Percentiles rank a stretch among this genome's conserved stretches.
Evolutionary conservation across 2,329 filamentous ascomycete genomes (phyloP).

Genomic region (Diaporthe batatas): DNA sequence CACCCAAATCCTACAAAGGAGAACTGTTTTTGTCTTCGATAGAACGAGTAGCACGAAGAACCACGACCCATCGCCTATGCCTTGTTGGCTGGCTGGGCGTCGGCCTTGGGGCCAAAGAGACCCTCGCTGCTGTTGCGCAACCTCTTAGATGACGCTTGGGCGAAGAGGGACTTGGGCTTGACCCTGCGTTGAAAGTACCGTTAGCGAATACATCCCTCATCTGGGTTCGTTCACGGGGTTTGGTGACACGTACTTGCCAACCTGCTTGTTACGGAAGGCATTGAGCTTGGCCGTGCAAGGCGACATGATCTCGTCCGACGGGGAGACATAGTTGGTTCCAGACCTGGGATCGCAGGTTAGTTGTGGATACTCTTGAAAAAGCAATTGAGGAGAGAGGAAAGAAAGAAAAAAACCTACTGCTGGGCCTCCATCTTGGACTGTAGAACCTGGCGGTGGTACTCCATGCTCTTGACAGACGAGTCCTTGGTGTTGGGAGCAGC

Average conservation of each 20-base stretch:
- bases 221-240: not conserved
- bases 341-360: constrained; percentile 34
- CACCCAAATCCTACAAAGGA: constrained; percentile 36
- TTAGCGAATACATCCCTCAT: not conserved
- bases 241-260: constrained; percentile 74
- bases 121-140: constrained; percentile 59
- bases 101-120: constrained; percentile 51
- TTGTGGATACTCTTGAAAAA: not conserved
- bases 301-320: constrained; percentile 91
- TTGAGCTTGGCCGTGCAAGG: constrained; percentile 87
- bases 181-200: constrained; percentile 56
- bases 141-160: constrained; percentile 74
- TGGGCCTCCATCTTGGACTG: constrained; percentile 78
- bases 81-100: constrained; percentile 34
- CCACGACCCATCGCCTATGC: not conserved
- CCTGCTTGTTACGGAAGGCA: constrained; percentile 84
- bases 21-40: constrained; percentile 6
- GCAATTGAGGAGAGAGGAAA: not conserved
- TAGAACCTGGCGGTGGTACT: constrained; percentile 82
- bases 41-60: constrained; percentile 9
- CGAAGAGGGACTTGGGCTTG: constrained; percentile 78
- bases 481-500: constrained; percentile 53
- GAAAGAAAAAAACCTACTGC: constrained; percentile 12
- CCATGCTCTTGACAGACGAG: constrained; percentile 71
- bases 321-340: constrained; percentile 73